Evolutionary conservation across 2,329 filamentous ascomycete genomes (phyloP).

Genomic region (Trichoderma asperellum): DNA sequence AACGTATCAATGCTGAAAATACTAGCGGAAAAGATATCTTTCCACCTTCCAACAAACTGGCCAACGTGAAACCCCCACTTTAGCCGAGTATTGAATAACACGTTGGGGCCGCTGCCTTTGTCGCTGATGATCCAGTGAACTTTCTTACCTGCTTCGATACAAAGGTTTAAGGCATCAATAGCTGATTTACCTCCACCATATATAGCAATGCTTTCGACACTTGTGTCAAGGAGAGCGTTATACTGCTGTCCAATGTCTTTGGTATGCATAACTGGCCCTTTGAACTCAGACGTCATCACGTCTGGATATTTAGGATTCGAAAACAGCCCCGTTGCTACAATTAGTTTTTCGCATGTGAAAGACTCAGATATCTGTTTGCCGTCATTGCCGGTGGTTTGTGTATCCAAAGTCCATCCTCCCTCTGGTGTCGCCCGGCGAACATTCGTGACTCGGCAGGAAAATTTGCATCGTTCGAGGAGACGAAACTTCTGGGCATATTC

Average conservation of each 20-base stretch:
- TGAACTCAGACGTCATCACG: not conserved
- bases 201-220: not conserved
- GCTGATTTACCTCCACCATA: slow-evolving; percentile 18
- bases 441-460: not conserved
- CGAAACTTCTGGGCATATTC: slow-evolving; percentile 1
- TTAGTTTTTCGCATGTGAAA: slow-evolving; percentile 2
- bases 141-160: slow-evolving; percentile 12
- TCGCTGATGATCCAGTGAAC: slow-evolving; percentile 18
- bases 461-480: slow-evolving; percentile 14
- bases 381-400: not conserved
- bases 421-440: not conserved
- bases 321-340: not conserved
- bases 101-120: slow-evolving; percentile 5
- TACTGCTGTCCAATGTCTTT: slow-evolving; percentile 8
- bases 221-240: not conserved
- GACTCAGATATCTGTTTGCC: not conserved
- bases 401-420: slow-evolving; percentile 1
- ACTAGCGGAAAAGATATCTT: slow-evolving; percentile 11
- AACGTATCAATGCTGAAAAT: slow-evolving; percentile 6
- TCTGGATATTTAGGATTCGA: slow-evolving; percentile 4
- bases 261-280: slow-evolving; percentile 1
- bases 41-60: slow-evolving; percentile 13
- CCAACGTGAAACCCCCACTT: slow-evolving; percentile 8
- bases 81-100: slow-evolving; percentile 7
- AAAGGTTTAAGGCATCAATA: slow-evolving; percentile 6